These are phyloP conservation scores for Potentilla sterilis DNA, from an alignment of 306 rosid genomes.

Conservation along the genomic window DNA sequence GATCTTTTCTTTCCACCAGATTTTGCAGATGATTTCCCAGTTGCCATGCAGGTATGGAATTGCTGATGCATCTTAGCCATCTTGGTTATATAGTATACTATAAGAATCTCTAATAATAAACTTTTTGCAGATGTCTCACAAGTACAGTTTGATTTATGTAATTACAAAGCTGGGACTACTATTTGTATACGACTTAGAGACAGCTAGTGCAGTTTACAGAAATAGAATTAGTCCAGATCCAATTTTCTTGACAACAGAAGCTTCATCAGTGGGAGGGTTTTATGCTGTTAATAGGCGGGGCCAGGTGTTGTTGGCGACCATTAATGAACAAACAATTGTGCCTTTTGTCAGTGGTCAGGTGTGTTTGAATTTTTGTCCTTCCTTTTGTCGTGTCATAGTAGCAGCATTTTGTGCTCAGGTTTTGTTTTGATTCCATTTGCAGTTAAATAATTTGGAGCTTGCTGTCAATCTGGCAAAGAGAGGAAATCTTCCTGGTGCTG, in stretches of 20 bases:
- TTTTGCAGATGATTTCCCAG: conserved; percentile 98
- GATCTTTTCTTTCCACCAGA: conserved; percentile 99
- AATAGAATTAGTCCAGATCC: conserved; percentile 99
- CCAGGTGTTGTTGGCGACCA: conserved; percentile 96
- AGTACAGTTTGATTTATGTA: conserved; percentile 89
- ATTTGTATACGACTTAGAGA: conserved; percentile 97
- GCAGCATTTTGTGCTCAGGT: conserved; percentile 15
- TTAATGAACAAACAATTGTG: conserved; percentile 92
- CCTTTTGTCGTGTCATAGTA: conserved; percentile 19
- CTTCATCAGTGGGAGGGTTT: conserved; percentile 87
- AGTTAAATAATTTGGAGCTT: conserved; percentile 97
- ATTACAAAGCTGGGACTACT: conserved; percentile 99
- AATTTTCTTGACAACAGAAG: conserved; percentile 95
- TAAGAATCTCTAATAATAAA: conserved; percentile 13
- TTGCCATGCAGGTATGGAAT: conserved; percentile 87
- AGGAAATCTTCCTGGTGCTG: conserved; percentile 99
- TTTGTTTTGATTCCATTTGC: conserved; percentile 21
- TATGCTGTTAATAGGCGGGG: conserved; percentile 95
- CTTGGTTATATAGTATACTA: not conserved
- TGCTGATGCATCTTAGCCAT: conserved; percentile 25
- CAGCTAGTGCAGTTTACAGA: conserved; percentile 96
- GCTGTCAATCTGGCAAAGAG: conserved; percentile 98
- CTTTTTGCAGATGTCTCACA: conserved; percentile 83
- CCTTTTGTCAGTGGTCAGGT: conserved; percentile 96
- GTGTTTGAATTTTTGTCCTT: conserved; percentile 27